Base-by-base conservation (phyloP, 257 asterid species). In the Solanum tacnaense region DNA sequence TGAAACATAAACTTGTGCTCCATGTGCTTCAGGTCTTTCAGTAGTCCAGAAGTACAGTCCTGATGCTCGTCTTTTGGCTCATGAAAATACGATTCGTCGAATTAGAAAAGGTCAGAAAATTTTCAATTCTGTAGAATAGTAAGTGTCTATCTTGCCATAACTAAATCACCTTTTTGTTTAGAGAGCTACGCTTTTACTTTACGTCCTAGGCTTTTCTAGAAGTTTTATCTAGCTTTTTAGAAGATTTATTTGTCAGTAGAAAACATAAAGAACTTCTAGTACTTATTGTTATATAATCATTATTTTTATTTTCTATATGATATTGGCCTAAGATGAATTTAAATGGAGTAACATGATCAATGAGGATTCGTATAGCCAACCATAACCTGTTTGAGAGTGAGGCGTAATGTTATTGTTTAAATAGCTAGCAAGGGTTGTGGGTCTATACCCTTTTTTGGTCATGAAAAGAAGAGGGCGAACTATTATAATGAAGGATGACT, bases 41-140 rank as follows among this genome's bases (percentile, higher is more conserved):
- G 87, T 94, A 86, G 97, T 97, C 88, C 99, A 95, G 94, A 94
- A 93, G 93, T 90, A 90, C 93, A 94, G 94, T 87, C 95, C 99
- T 25, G 95, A 92, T 88, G 98, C 99, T 86, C 87, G 87, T 88
- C 96, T 96, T 83, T 86, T 97, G 92, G 98, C 96, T 90, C 98
- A 96, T 89, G 95, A 94, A 85, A 94, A 92, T 83, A 95, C 99
- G 11, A 90, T 92, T 90, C 87, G 79, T 44, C 94, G 98, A 82
- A 94, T 97, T 85, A 86, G 91, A 68, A 93, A 94, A 96, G 98
- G 99, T 95, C 86, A 62, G 91, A 41, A 75, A 12, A 7, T 44
- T 68, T 70, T 46, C 70, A 49, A 18, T 46, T 81, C 10, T 81
- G 38, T 81, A 29, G 11, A 29, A 46, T 46, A 27, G 79, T 12